A percentile compares a stretch with the other conserved stretches of the same genome.
Evolutionary conservation across 331 rosid species (phyloP).

Genomic region (Malus hybrid): DNA sequence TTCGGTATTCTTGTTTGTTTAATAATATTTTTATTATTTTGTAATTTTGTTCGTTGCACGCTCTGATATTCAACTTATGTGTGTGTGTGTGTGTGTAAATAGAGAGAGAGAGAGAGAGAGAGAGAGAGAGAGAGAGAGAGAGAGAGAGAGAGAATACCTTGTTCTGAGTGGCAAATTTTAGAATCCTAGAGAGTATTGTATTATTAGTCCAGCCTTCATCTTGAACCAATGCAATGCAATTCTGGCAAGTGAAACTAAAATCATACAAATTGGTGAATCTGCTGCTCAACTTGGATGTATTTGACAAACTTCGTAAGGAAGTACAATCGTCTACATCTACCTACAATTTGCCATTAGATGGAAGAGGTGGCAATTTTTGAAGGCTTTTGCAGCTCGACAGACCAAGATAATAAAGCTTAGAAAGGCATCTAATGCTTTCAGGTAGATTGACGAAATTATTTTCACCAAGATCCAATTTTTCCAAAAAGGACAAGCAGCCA

Average conservation of each 20-base stretch:
- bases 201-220: not conserved
- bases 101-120: not conserved
- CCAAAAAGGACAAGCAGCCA: not conserved
- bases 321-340: not conserved
- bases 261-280: not conserved
- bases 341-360: not conserved
- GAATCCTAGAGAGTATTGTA: not conserved
- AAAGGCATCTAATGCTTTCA: not conserved
- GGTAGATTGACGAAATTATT: not conserved
- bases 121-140: not conserved
- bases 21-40: too few relatives aligned
- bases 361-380: not conserved
- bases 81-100: too few relatives aligned
- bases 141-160: not conserved
- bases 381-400: not conserved
- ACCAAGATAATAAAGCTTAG: not conserved
- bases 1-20: too few relatives aligned
- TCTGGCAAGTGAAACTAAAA: not conserved
- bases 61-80: too few relatives aligned
- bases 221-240: not conserved
- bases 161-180: not conserved
- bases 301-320: not conserved
- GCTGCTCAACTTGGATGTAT: not conserved
- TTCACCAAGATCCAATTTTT: not conserved
- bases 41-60: too few relatives aligned